Conservation (phyloP, 225 moss, liverwort and hornwort genomes). For the Lunularia cruciata region DNA sequence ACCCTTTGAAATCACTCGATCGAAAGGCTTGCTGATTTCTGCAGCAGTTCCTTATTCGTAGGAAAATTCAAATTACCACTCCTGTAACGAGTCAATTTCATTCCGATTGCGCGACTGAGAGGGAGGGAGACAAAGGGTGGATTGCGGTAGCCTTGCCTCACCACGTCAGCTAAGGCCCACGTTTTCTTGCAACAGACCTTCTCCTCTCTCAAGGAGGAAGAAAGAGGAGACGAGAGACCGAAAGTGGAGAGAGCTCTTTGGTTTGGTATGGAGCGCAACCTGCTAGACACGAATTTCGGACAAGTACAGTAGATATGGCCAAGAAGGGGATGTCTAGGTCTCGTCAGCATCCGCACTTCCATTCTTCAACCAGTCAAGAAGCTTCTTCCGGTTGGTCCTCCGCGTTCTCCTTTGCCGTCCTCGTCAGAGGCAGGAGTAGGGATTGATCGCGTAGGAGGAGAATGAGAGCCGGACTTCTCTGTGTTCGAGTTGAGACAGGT, state of each 20-base stretch:
- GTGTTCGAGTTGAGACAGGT: too few species aligned
- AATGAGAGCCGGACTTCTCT: too few species aligned
- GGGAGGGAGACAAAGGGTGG: background rate
- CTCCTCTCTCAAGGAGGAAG: background rate
- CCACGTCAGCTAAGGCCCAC: slow-evolving; percentile 15
- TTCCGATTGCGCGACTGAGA: background rate
- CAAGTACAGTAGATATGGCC: slow-evolving; percentile 4
- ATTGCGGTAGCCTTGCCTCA: slow-evolving; percentile 11
- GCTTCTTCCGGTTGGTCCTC: too few species aligned
- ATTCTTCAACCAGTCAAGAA: too few species aligned
- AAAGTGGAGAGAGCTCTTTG: background rate
- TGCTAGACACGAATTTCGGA: slow-evolving; percentile 4
- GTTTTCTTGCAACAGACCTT: slow-evolving; percentile 15
- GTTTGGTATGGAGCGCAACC: background rate
- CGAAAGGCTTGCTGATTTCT: slow-evolving; percentile 12
- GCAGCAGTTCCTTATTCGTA: slow-evolving; percentile 11
- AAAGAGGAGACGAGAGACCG: background rate
- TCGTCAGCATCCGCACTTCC: slow-evolving; percentile 10
- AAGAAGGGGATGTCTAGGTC: slow-evolving; percentile 19
- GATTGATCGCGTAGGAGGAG: too few species aligned
- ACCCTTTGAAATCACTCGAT: slow-evolving; percentile 3
- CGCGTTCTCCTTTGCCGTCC: too few species aligned
- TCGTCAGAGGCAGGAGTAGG: too few species aligned
- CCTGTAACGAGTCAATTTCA: slow-evolving; percentile 6
- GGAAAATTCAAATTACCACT: background rate